Percentiles rank a stretch among this genome's conserved stretches.
These are phyloP conservation scores for Aspergillus olivimuriae DNA, from an alignment of 495 filamentous ascomycete genomes.

Conservation along the genomic window DNA sequence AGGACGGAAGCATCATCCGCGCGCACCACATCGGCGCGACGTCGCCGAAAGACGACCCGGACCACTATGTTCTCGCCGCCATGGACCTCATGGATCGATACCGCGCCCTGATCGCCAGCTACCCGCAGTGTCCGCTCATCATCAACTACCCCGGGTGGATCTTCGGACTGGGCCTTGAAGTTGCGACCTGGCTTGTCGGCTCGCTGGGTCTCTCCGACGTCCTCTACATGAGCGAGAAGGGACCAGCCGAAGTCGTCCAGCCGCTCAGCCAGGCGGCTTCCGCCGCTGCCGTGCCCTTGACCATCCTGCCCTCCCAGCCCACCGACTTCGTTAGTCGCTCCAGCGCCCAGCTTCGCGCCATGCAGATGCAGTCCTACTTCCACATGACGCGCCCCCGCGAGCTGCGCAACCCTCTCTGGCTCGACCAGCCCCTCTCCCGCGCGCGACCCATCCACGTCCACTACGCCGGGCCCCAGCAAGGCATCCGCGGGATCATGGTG, in stretches of 20 bases:
- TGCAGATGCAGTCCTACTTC: constrained; percentile 81
- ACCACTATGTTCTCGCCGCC: constrained; percentile 61
- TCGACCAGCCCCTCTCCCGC: constrained; percentile 38
- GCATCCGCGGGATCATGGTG: constrained; percentile 46
- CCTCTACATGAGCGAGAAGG: constrained; percentile 69
- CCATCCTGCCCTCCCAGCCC: constrained; percentile 48
- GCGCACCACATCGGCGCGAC: constrained; percentile 68
- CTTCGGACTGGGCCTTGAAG: constrained; percentile 65
- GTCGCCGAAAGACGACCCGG: constrained; percentile 62
- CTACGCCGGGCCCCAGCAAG: constrained; percentile 46
- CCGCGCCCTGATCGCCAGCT: constrained; percentile 33
- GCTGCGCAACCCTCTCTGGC: constrained; percentile 39
- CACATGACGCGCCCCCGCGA: constrained; percentile 40
- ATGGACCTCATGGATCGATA: constrained; percentile 65
- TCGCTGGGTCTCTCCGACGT: constrained; percentile 49
- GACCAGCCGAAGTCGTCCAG: constrained; percentile 57
- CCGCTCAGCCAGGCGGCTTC: constrained; percentile 38
- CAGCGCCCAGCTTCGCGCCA: constrained; percentile 61
- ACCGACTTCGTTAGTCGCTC: constrained; percentile 58
- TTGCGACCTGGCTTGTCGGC: constrained; percentile 57
- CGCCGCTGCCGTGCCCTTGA: constrained; percentile 29
- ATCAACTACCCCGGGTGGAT: constrained; percentile 85
- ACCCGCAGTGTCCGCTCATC: constrained; percentile 54
- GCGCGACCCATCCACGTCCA: constrained; percentile 47
- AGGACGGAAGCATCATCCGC: constrained; percentile 42